A percentile compares a stretch with the other conserved stretches of the same genome.
Evolutionary conservation across 2,329 filamentous ascomycete genomes (phyloP).

Genomic region (Alternaria triticina): DNA sequence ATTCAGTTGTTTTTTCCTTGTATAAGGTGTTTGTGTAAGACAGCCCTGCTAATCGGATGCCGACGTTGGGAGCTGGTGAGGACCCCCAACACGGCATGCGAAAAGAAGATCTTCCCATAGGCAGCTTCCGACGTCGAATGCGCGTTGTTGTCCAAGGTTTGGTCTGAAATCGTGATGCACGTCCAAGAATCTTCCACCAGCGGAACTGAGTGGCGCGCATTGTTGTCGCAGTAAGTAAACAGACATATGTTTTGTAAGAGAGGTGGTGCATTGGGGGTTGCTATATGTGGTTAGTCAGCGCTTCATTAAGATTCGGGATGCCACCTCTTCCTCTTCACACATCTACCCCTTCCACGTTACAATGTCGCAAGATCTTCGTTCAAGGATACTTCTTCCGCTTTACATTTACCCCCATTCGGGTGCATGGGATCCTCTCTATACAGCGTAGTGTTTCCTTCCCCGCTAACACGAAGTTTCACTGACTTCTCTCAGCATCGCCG

Average conservation of each 20-base stretch:
- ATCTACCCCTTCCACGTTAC: background rate
- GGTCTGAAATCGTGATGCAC: background rate
- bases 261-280: background rate
- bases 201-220: background rate
- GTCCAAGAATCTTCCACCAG: background rate
- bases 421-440: constrained; percentile 57
- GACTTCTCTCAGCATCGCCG: constrained; percentile 15
- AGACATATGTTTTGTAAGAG: background rate
- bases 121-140: background rate
- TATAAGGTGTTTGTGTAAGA: background rate
- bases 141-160: background rate
- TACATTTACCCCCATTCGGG: constrained; percentile 57
- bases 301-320: background rate
- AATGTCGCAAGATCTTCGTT: constrained; percentile 13
- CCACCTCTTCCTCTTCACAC: background rate
- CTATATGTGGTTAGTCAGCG: constrained; percentile 7
- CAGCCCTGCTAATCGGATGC: constrained; percentile 14
- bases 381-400: constrained; percentile 55
- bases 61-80: constrained; percentile 30
- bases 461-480: background rate
- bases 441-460: constrained; percentile 43
- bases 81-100: background rate
- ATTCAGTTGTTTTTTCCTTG: background rate
- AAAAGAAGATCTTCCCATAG: background rate
- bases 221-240: background rate